These are phyloP conservation scores for Colletotrichum costaricense DNA, from an alignment of 2,329 filamentous ascomycete genomes.

Conservation along the genomic window DNA sequence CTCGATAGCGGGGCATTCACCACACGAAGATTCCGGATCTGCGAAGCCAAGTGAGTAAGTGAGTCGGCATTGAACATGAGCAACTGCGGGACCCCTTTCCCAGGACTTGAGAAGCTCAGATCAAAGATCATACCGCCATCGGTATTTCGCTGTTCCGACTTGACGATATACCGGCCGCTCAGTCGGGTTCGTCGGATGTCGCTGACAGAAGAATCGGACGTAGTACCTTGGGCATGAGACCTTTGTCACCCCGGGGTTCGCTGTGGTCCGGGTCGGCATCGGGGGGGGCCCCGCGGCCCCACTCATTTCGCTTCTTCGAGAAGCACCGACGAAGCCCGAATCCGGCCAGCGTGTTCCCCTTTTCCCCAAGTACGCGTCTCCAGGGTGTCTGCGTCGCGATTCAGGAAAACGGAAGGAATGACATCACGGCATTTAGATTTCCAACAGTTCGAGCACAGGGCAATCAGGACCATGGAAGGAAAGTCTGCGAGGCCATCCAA, in stretches of 20 bases:
- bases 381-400: neutral
- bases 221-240: too few species aligned
- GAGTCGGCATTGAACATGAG: neutral
- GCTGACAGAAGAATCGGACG: too few species aligned
- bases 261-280: neutral
- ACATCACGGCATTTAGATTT: too few species aligned
- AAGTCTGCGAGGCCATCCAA: slow-evolving; percentile 28
- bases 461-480: neutral
- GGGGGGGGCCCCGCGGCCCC: neutral
- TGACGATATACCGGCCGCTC: neutral
- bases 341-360: neutral
- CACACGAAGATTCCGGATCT: neutral
- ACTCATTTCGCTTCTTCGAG: neutral
- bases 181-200: neutral
- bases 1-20: neutral
- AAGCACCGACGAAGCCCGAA: neutral
- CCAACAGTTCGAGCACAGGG: too few species aligned
- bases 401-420: neutral
- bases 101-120: neutral
- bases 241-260: too few species aligned
- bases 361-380: neutral
- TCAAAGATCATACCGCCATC: neutral
- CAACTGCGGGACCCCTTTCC: neutral
- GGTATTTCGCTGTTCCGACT: neutral
- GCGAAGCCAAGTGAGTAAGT: neutral